Evolutionary conservation across 2,329 filamentous ascomycete genomes (phyloP).

Genomic region (Hypoxylon sp.): DNA sequence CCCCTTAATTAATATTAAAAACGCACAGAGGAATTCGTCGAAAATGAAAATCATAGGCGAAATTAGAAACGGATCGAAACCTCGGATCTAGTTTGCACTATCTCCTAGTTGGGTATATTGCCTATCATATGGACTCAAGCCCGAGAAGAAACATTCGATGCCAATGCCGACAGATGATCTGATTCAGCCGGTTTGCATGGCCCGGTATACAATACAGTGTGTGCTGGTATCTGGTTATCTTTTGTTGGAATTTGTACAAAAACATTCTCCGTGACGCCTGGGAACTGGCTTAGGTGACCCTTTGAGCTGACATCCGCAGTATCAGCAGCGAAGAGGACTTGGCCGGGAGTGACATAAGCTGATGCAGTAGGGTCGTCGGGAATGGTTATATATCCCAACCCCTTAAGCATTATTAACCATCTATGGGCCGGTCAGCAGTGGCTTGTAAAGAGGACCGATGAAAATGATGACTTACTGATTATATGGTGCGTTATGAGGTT

Average conservation of each 20-base stretch:
- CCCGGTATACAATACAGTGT: slow-evolving; percentile 59
- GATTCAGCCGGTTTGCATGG: slow-evolving; percentile 54
- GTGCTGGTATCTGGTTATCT: slow-evolving; percentile 55
- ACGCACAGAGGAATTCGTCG: no score
- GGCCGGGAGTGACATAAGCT: slow-evolving; percentile 58
- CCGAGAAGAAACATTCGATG: slow-evolving; percentile 3
- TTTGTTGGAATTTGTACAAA: slow-evolving; percentile 57
- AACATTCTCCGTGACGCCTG: slow-evolving; percentile 57
- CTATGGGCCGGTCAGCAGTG: slow-evolving; percentile 40
- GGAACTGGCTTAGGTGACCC: slow-evolving; percentile 62
- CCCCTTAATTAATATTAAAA: no score
- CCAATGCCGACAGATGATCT: slow-evolving; percentile 37
- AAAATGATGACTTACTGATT: slow-evolving; percentile 56
- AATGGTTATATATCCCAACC: slow-evolving; percentile 60
- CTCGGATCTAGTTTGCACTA: no score
- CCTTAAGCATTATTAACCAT: slow-evolving; percentile 58
- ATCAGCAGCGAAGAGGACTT: slow-evolving; percentile 61
- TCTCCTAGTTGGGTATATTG: neutral
- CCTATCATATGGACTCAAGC: neutral
- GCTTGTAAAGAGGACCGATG: neutral
- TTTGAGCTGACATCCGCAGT: slow-evolving; percentile 56
- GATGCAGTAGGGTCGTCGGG: slow-evolving; percentile 53
- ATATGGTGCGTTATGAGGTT: slow-evolving; percentile 59
- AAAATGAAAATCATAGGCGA: no score
- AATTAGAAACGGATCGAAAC: no score